These are phyloP conservation scores for Rhizopogon sp. DNA, from an alignment of 768 basidiomycete species.

Conservation along the genomic window DNA sequence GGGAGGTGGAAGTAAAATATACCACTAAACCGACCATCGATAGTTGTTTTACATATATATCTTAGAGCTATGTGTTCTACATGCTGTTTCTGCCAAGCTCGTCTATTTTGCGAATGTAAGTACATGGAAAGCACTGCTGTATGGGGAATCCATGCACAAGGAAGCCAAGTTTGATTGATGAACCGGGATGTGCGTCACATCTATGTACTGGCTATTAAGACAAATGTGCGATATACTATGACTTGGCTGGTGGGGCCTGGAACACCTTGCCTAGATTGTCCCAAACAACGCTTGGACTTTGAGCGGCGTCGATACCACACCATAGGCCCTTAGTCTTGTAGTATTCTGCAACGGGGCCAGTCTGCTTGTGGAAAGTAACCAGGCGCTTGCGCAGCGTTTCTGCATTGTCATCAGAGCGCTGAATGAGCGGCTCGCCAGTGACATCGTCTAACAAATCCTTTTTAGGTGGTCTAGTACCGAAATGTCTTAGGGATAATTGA, in stretches of 20 bases:
- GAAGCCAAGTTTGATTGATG: neutral
- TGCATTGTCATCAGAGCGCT: slow-evolving; percentile 97
- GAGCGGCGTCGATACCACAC: slow-evolving; percentile 89
- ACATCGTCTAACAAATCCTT: slow-evolving; percentile 91
- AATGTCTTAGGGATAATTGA: slow-evolving; percentile 9
- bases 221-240: slow-evolving; percentile 8
- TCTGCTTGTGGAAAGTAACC: slow-evolving; percentile 85
- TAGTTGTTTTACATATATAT: neutral
- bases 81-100: slow-evolving; percentile 1
- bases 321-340: slow-evolving; percentile 91
- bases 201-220: neutral
- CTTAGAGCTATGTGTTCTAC: slow-evolving; percentile 7
- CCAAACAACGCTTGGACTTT: slow-evolving; percentile 92
- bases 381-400: slow-evolving; percentile 91
- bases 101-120: slow-evolving; percentile 12
- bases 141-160: slow-evolving; percentile 2
- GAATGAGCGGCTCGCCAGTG: slow-evolving; percentile 93
- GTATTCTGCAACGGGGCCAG: slow-evolving; percentile 93
- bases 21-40: neutral
- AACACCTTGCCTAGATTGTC: slow-evolving; percentile 69
- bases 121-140: slow-evolving; percentile 19
- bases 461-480: slow-evolving; percentile 79
- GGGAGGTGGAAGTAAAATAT: slow-evolving; percentile 4
- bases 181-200: too few species aligned
- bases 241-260: slow-evolving; percentile 22